Conservation (phyloP, 345 rosid genomes). For the Lepidium sativum region DNA sequence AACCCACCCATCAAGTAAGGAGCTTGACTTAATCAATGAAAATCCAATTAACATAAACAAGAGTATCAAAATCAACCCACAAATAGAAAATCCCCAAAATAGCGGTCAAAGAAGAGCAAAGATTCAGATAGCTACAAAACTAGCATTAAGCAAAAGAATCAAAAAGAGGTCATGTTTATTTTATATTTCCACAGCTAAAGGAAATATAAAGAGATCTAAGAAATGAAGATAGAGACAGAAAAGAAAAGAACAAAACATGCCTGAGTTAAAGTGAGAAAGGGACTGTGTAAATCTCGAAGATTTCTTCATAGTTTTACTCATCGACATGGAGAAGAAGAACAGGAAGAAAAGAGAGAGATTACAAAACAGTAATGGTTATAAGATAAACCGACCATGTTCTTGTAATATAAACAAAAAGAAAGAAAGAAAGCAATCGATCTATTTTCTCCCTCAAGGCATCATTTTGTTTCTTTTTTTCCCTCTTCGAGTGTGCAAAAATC, state of each 20-base stretch:
- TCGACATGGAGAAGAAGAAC: constrained; percentile 8
- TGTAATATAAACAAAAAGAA: constrained; percentile 27
- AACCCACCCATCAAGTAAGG: not conserved
- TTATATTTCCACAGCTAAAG: not conserved
- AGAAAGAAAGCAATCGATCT: constrained; percentile 18
- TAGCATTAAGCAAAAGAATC: constrained; percentile 11
- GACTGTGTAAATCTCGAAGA: constrained; percentile 8
- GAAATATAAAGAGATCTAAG: constrained; percentile 17
- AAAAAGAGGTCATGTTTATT: not conserved
- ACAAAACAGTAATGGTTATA: constrained; percentile 3
- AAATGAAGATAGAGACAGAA: not conserved
- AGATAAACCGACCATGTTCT: constrained; percentile 20
- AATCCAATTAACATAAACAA: not conserved
- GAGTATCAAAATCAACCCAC: not conserved
- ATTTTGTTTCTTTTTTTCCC: constrained; percentile 26
- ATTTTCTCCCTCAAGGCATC: constrained; percentile 34
- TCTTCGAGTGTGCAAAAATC: constrained; percentile 19
- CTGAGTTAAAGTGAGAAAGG: constrained; percentile 16
- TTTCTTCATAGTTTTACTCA: constrained; percentile 17
- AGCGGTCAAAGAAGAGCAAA: constrained; percentile 23
- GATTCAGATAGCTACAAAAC: constrained; percentile 22
- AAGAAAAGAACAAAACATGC: constrained; percentile 3
- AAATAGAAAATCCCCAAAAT: constrained; percentile 14
- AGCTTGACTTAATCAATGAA: not conserved
- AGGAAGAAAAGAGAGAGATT: constrained; percentile 4